Conservation (phyloP, 2,329 filamentous ascomycete genomes). For the Xylariaceae sp. region DNA sequence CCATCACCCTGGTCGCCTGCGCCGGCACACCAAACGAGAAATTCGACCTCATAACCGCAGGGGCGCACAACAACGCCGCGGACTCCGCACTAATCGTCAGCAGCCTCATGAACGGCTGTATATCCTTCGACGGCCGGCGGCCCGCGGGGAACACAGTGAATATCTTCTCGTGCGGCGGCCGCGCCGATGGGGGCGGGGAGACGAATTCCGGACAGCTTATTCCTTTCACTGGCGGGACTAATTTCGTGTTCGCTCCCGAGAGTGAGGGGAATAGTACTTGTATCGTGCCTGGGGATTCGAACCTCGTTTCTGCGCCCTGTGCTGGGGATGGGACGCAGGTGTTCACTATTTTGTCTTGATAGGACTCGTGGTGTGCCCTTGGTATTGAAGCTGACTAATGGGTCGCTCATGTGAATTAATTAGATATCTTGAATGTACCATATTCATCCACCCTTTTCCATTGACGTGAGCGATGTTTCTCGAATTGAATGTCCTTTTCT, state of each 20-base stretch:
- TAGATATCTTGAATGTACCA: no score
- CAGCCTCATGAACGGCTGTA: conserved; percentile 49
- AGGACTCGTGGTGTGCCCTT: no score
- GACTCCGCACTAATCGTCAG: conserved; percentile 46
- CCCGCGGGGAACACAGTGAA: conserved; percentile 45
- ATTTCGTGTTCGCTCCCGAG: conserved; percentile 44
- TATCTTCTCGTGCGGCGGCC: conserved; percentile 52
- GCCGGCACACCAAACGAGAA: conserved; percentile 44
- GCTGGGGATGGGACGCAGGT: conserved; percentile 26
- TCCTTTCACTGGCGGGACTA: conserved; percentile 42
- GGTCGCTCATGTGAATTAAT: no score
- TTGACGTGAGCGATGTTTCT: no score
- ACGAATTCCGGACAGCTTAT: conserved; percentile 50
- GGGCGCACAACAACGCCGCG: conserved; percentile 46
- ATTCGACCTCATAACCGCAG: conserved; percentile 50
- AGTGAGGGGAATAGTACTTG: conserved; percentile 44
- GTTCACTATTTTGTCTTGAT: conserved; percentile 28
- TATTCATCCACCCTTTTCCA: no score
- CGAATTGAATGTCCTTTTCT: no score
- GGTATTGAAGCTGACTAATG: no score
- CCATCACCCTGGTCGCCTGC: conserved; percentile 45
- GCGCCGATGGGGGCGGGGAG: conserved; percentile 45
- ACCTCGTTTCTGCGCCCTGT: conserved; percentile 33
- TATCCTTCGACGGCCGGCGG: conserved; percentile 48
- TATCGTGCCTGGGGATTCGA: conserved; percentile 38